These are phyloP conservation scores for Modicella reniformis DNA, from an alignment of 371 early-diverging fungal species.

Conservation along the genomic window DNA sequence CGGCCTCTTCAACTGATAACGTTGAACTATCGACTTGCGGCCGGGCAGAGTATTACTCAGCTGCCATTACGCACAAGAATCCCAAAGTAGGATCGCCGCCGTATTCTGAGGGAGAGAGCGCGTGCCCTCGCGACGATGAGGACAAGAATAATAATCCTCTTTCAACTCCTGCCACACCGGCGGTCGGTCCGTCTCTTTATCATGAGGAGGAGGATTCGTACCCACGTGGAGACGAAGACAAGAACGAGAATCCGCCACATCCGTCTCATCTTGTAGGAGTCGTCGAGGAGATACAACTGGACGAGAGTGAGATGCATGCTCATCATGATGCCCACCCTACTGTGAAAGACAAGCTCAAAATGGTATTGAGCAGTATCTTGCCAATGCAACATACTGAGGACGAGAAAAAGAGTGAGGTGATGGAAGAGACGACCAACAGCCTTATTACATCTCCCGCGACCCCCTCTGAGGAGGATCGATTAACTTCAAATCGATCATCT, in stretches of 20 bases:
- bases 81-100: background rate
- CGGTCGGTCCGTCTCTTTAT: background rate
- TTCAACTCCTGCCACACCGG: background rate
- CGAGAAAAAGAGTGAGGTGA: background rate
- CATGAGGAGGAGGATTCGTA: constrained; percentile 19
- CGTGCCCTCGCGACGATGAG: background rate
- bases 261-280: constrained; percentile 7
- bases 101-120: too few species aligned
- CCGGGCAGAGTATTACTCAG: background rate
- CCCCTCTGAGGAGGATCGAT: background rate
- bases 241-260: constrained; percentile 18
- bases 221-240: constrained; percentile 2
- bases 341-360: constrained; percentile 13
- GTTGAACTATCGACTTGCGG: background rate
- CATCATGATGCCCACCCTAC: constrained; percentile 20
- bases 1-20: background rate
- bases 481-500: too few species aligned
- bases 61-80: constrained; percentile 1
- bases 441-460: background rate
- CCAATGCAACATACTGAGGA: constrained; percentile 1
- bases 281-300: constrained; percentile 9
- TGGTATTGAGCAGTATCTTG: constrained; percentile 3
- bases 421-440: background rate
- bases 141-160: background rate
- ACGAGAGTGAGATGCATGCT: background rate